Evolutionary conservation across 768 basidiomycete species (phyloP).

Genomic region (Lactifluus subvellereus): DNA sequence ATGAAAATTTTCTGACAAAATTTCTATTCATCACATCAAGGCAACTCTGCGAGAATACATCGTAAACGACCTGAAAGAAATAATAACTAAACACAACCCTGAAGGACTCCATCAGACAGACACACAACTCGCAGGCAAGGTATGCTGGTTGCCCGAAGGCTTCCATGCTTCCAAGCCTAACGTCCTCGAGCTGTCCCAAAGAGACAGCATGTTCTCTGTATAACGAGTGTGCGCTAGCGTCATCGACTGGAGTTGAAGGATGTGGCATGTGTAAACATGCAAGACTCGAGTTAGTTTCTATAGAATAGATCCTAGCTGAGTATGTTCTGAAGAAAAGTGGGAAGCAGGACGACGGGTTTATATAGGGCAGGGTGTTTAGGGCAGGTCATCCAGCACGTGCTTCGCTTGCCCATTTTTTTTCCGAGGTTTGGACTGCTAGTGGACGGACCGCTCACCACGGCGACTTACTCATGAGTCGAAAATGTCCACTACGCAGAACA

Average conservation of each 20-base stretch:
- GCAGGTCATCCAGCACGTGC: conserved; percentile 15
- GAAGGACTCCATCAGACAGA: conserved; percentile 39
- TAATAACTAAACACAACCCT: background rate
- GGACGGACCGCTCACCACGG: too few relatives aligned
- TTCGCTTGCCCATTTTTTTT: background rate
- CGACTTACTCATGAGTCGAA: background rate
- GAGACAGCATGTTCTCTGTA: conserved; percentile 36
- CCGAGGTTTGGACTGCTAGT: too few relatives aligned
- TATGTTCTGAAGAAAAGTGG: conserved; percentile 36
- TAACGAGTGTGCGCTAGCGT: conserved; percentile 34
- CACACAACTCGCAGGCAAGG: conserved; percentile 36
- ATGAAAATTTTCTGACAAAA: background rate
- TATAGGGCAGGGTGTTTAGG: conserved; percentile 10
- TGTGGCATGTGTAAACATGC: conserved; percentile 42
- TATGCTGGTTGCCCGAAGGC: conserved; percentile 26
- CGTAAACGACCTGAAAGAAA: background rate
- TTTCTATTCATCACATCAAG: too few relatives aligned
- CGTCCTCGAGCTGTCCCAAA: conserved; percentile 34
- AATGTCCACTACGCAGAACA: background rate
- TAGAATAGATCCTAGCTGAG: conserved; percentile 39
- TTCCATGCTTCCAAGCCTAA: conserved; percentile 30
- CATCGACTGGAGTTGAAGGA: conserved; percentile 39
- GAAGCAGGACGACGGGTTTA: background rate
- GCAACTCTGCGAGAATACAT: background rate
- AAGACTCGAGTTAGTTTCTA: conserved; percentile 42